Conservation (phyloP, 441 rosid genomes). For the Eutrema salsugineum region DNA sequence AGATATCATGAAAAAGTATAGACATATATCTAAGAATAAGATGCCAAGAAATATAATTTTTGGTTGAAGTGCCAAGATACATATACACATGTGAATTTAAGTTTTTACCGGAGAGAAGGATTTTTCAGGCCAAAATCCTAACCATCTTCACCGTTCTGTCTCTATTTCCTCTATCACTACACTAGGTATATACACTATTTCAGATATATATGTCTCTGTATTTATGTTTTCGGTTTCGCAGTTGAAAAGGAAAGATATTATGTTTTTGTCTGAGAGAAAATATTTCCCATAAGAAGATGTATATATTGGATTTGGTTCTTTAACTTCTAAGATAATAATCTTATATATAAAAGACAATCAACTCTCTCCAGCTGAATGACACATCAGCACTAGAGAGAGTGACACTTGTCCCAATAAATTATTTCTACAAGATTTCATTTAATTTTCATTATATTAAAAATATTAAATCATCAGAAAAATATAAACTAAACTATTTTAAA, state of each 20-base stretch:
- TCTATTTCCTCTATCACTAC: background rate
- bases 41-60: background rate
- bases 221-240: slow-evolving; percentile 14
- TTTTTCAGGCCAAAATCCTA: slow-evolving; percentile 3
- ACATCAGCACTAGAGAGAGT: too few species aligned
- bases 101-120: slow-evolving; percentile 16
- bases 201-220: background rate
- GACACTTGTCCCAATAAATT: too few species aligned
- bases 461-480: too few species aligned
- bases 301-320: background rate
- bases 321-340: background rate
- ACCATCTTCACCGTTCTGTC: background rate
- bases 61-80: background rate
- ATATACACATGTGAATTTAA: background rate
- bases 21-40: background rate
- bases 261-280: slow-evolving; percentile 1
- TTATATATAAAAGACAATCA: too few species aligned
- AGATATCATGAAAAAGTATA: background rate
- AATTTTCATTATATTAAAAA: too few species aligned
- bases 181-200: background rate
- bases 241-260: slow-evolving; percentile 20
- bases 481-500: too few species aligned
- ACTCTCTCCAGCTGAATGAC: too few species aligned
- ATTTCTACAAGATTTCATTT: too few species aligned
- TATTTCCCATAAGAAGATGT: background rate